phyloP scores from a whole-genome alignment of 108 stramenopile genomes.

The Epithemia pelagica region DNA sequence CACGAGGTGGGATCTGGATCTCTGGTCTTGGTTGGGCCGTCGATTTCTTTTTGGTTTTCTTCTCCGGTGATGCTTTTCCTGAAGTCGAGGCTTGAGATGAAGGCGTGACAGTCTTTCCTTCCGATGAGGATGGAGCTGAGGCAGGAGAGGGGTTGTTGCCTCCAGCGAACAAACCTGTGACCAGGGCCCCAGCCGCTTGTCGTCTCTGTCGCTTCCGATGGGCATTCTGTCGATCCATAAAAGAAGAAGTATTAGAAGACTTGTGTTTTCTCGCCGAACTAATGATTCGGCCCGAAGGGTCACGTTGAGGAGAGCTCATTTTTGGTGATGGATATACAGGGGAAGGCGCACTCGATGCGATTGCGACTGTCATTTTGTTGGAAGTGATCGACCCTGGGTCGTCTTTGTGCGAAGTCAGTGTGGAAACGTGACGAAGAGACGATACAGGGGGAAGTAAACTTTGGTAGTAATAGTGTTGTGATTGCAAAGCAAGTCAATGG shows the following conservation, averaged over 20 bases:
- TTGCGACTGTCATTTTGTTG: not conserved
- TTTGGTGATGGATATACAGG: not conserved
- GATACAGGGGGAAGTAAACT: not conserved
- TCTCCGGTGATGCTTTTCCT: not conserved
- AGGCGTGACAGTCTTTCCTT: not conserved
- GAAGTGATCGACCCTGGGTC: not conserved
- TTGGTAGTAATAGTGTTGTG: too few relatives aligned
- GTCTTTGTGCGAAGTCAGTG: not conserved
- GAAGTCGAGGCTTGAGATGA: not conserved
- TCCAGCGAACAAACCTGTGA: not conserved
- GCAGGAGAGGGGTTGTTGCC: constrained; percentile 3
- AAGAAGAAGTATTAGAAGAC: not conserved
- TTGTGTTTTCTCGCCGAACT: not conserved
- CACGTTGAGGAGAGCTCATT: not conserved
- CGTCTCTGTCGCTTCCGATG: constrained; percentile 9
- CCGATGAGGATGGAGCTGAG: not conserved
- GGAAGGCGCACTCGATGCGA: not conserved
- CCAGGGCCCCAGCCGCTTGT: constrained; percentile 9
- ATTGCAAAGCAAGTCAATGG: too few relatives aligned
- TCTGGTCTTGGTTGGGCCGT: constrained; percentile 48
- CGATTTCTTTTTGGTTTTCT: constrained; percentile 26
- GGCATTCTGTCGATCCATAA: not conserved
- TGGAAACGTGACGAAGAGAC: too few relatives aligned
- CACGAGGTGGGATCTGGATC: constrained; percentile 30
- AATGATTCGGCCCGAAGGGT: not conserved